These are phyloP conservation scores for Lepiota brunneoincarnata DNA, from an alignment of 768 basidiomycete genomes.

Conservation along the genomic window DNA sequence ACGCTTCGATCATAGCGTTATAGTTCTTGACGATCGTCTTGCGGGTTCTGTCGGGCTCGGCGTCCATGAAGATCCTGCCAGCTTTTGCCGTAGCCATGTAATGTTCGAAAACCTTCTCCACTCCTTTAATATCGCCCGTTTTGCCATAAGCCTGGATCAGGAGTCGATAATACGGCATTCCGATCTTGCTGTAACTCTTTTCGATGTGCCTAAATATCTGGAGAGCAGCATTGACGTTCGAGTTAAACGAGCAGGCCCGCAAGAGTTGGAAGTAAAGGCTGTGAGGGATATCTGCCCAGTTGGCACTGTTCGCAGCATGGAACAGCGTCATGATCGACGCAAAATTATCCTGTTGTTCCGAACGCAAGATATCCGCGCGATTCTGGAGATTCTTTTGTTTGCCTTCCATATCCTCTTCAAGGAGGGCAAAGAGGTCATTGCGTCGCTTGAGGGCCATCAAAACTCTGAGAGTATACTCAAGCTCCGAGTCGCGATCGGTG, in stretches of 20 bases:
- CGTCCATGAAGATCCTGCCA: conserved; percentile 28
- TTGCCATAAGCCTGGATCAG: conserved; percentile 60
- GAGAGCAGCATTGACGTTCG: conserved; percentile 57
- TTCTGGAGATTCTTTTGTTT: not conserved
- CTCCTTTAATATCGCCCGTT: conserved; percentile 42
- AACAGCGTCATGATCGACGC: conserved; percentile 71
- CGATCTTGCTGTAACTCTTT: conserved; percentile 25
- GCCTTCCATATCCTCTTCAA: not conserved
- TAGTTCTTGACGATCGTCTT: conserved; percentile 47
- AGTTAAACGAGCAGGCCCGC: conserved; percentile 55
- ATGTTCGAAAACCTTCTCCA: conserved; percentile 60
- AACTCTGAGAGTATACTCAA: conserved; percentile 40
- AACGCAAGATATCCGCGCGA: not conserved
- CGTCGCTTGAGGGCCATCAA: conserved; percentile 35
- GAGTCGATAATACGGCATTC: conserved; percentile 37
- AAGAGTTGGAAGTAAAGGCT: conserved; percentile 54
- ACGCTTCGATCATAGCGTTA: conserved; percentile 76
- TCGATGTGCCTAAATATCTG: conserved; percentile 66
- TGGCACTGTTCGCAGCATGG: conserved; percentile 39
- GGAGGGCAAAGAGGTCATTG: not conserved
- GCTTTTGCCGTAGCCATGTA: conserved; percentile 43
- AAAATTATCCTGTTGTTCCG: conserved; percentile 49
- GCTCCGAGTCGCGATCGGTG: conserved; percentile 65
- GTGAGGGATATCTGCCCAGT: not conserved
- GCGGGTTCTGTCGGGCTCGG: not conserved